phyloP scores from a whole-genome alignment of 176 grass and related monocot genomes.

The Triticum aestivum region DNA sequence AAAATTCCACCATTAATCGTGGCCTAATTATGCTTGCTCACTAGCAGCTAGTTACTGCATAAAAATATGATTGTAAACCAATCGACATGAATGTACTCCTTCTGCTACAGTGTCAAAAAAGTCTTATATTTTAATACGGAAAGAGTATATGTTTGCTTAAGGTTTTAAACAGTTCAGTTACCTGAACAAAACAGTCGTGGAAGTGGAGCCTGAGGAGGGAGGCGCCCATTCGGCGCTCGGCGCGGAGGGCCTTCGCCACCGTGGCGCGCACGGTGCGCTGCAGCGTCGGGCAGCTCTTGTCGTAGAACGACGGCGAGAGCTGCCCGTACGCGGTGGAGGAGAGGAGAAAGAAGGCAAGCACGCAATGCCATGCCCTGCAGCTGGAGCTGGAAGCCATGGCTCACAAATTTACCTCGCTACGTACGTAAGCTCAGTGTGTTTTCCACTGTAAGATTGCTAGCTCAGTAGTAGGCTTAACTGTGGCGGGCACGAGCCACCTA shows the following conservation, averaged over 20 bases:
- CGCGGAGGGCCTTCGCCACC: constrained; percentile 38
- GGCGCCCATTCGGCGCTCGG: constrained; percentile 58
- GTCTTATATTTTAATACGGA: no score
- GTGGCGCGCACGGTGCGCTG: constrained; percentile 26
- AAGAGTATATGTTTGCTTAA: not conserved
- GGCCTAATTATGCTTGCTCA: not conserved
- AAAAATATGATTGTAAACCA: no score
- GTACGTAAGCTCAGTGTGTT: not conserved
- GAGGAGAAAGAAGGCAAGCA: constrained; percentile 39
- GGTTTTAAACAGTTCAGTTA: not conserved
- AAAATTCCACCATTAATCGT: not conserved
- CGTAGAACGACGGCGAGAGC: constrained; percentile 59
- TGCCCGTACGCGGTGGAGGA: constrained; percentile 29
- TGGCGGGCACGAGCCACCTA: not conserved
- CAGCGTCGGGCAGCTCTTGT: constrained; percentile 43
- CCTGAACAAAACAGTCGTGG: constrained; percentile 35
- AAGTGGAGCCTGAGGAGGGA: constrained; percentile 63
- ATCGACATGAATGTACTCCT: not conserved
- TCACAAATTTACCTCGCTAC: not conserved
- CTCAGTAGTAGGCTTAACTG: not conserved
- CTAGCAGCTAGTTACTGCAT: not conserved
- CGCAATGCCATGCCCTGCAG: not conserved
- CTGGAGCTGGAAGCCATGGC: constrained; percentile 22
- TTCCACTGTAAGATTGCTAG: not conserved
- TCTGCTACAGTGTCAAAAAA: no score